phyloP scores from a whole-genome alignment of 768 basidiomycete species.

The Leccinum obscurum region DNA sequence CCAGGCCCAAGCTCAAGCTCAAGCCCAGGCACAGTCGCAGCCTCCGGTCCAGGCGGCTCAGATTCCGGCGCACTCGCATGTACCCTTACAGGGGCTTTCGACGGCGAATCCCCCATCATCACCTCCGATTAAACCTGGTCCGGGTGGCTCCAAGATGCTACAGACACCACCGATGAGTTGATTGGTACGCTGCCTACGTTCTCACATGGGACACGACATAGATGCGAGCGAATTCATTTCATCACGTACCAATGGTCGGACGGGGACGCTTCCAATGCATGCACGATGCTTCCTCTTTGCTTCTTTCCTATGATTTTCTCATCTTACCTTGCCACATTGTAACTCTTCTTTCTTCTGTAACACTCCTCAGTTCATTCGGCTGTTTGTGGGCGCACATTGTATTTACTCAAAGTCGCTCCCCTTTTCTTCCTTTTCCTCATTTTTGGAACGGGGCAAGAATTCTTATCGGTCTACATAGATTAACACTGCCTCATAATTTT shows the following conservation, averaged over 20 bases:
- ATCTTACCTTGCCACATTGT: constrained; percentile 8
- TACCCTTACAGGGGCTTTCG: constrained; percentile 22
- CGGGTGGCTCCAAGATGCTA: constrained; percentile 18
- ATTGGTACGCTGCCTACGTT: constrained; percentile 3
- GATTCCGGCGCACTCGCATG: constrained; percentile 22
- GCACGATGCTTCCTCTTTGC: constrained; percentile 5
- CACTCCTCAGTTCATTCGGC: background rate
- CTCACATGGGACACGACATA: constrained; percentile 18
- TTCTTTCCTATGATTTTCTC: background rate
- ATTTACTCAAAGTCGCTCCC: constrained; percentile 13
- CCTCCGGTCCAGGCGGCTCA: constrained; percentile 25
- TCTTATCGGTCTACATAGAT: constrained; percentile 29
- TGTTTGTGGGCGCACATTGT: constrained; percentile 13
- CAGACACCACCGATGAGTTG: constrained; percentile 23
- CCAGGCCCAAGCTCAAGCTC: constrained; percentile 25
- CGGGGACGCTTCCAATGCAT: constrained; percentile 21
- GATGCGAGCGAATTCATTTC: constrained; percentile 14
- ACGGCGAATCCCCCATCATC: constrained; percentile 21
- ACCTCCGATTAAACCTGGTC: constrained; percentile 26
- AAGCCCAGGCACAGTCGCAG: constrained; percentile 20
- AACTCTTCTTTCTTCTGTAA: constrained; percentile 7
- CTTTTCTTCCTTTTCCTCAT: background rate
- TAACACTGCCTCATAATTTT: constrained; percentile 28
- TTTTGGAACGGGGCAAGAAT: constrained; percentile 23
- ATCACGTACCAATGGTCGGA: constrained; percentile 17